These are phyloP conservation scores for Solanum chmielewskii DNA, from an alignment of 257 asterid species.

Conservation along the genomic window DNA sequence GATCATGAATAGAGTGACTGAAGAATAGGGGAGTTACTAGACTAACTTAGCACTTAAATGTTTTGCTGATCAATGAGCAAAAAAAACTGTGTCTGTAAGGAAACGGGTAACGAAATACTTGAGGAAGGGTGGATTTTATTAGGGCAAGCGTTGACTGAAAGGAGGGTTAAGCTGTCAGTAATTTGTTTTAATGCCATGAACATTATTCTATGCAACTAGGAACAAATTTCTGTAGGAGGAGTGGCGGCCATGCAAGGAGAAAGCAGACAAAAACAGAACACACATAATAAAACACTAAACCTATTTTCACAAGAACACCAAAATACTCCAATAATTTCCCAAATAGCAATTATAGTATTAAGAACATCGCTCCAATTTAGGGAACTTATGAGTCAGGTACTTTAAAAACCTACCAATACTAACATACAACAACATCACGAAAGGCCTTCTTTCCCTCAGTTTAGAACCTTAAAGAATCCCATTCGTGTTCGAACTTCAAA, in stretches of 20 bases:
- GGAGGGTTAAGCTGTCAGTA: neutral
- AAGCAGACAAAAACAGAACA: neutral
- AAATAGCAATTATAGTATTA: neutral
- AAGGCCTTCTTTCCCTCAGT: neutral
- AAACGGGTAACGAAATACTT: neutral
- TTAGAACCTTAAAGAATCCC: neutral
- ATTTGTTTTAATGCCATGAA: neutral
- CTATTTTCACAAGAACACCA: neutral
- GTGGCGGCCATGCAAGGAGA: neutral
- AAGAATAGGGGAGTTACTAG: neutral
- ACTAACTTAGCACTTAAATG: neutral
- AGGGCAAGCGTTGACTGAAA: neutral
- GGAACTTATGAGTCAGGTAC: neutral
- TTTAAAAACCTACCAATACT: neutral
- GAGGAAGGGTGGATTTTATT: neutral
- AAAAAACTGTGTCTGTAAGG: neutral
- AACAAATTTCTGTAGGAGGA: neutral
- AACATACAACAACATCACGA: neutral
- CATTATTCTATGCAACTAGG: neutral
- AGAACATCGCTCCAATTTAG: neutral
- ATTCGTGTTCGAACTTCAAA: neutral
- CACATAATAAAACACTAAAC: neutral
- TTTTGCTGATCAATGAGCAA: neutral
- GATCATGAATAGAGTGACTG: neutral
- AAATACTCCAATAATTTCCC: neutral